phyloP scores from a whole-genome alignment of 179 eudicot genomes.

The Gypsophila paniculata region DNA sequence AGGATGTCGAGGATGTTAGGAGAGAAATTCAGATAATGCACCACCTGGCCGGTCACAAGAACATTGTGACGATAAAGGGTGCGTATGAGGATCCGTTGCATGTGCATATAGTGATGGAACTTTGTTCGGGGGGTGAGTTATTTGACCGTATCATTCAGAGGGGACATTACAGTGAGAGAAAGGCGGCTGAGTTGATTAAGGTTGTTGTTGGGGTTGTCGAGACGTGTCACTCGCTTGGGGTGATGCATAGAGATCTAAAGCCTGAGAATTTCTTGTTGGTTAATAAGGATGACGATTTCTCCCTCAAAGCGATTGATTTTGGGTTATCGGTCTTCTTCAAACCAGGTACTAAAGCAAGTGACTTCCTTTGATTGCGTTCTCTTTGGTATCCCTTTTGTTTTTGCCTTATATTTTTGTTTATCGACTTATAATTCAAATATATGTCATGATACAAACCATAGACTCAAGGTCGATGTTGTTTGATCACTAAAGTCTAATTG shows the following conservation, averaged over 20 bases:
- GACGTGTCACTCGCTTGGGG: conserved; percentile 85
- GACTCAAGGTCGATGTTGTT: too few species aligned
- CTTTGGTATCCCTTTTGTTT: neutral
- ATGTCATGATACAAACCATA: too few species aligned
- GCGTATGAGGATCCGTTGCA: conserved; percentile 80
- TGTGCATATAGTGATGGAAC: conserved; percentile 88
- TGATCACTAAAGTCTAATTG: too few species aligned
- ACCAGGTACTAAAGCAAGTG: conserved; percentile 48
- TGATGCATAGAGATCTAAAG: conserved; percentile 41
- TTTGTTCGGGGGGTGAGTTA: conserved; percentile 77
- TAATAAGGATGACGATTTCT: conserved; percentile 81
- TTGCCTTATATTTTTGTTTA: neutral
- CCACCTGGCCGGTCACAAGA: conserved; percentile 76
- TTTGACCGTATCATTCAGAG: conserved; percentile 81
- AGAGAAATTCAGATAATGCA: conserved; percentile 95
- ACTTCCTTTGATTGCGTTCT: neutral
- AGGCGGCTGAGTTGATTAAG: conserved; percentile 77
- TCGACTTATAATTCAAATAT: too few species aligned
- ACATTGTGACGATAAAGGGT: conserved; percentile 75
- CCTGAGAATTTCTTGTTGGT: conserved; percentile 85
- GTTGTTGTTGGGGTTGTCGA: conserved; percentile 81
- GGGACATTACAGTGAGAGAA: conserved; percentile 78
- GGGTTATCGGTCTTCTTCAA: conserved; percentile 87
- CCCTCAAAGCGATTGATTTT: conserved; percentile 83
- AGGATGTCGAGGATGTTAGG: conserved; percentile 86